Conservation (phyloP, 169 alveolate species). For the Plasmodium sp. region DNA sequence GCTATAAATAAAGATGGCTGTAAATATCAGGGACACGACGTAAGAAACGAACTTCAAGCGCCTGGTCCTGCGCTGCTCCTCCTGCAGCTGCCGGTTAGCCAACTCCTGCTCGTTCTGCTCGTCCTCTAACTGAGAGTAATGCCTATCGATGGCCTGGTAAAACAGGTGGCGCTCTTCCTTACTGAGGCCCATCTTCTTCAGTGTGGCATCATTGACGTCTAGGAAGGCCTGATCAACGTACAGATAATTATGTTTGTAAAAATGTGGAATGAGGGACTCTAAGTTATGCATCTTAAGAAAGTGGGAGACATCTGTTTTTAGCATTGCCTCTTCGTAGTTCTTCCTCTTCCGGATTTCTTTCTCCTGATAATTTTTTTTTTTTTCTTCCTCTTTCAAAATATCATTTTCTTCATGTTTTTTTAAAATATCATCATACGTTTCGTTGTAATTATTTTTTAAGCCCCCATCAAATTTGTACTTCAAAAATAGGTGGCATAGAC, state of each 20-base stretch:
- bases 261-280: conserved; percentile 20
- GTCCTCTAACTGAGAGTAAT: conserved; percentile 20
- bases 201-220: conserved; percentile 11
- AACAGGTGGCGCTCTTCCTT: conserved; percentile 29
- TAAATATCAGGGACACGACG: conserved; percentile 51
- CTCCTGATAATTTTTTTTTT: conserved; percentile 52
- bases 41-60: conserved; percentile 37
- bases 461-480: conserved; percentile 50
- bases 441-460: conserved; percentile 55
- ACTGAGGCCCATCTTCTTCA: conserved; percentile 63
- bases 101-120: conserved; percentile 14
- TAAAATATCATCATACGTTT: conserved; percentile 71
- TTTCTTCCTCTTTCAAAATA: conserved; percentile 51
- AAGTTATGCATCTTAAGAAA: conserved; percentile 47
- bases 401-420: conserved; percentile 62
- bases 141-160: conserved; percentile 25
- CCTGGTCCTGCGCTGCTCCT: conserved; percentile 60
- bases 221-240: conserved; percentile 62
- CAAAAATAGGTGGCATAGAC: conserved; percentile 47
- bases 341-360: conserved; percentile 66
- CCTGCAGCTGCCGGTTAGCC: conserved; percentile 16
- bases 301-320: conserved; percentile 73
- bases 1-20: conserved; percentile 58
- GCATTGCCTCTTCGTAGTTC: conserved; percentile 45
- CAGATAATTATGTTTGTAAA: conserved; percentile 61